These are phyloP conservation scores for Fusarium luffae DNA, from an alignment of 2,329 filamentous ascomycete genomes.

Conservation along the genomic window DNA sequence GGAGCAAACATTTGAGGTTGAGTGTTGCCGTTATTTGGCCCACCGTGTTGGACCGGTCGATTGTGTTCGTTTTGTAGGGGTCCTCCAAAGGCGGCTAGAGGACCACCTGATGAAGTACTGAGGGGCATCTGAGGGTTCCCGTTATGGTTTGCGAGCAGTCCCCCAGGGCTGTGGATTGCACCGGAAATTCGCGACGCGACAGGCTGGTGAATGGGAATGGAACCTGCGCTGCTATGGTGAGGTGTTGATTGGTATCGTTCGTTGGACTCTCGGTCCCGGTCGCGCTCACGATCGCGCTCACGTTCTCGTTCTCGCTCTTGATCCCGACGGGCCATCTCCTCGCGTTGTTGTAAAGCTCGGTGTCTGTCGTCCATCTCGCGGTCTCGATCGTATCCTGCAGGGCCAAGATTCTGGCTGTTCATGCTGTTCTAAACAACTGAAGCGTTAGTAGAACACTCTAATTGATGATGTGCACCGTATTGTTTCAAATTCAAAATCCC, in stretches of 20 bases:
- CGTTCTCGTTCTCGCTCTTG: constrained; percentile 64
- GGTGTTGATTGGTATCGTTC: constrained; percentile 74
- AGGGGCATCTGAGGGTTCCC: constrained; percentile 65
- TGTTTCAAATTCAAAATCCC: neutral
- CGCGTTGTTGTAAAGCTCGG: constrained; percentile 59
- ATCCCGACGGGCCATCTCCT: constrained; percentile 59
- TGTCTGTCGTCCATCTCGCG: constrained; percentile 62
- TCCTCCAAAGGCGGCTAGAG: constrained; percentile 64
- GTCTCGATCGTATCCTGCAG: constrained; percentile 60
- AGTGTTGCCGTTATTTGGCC: constrained; percentile 57
- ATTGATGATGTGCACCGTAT: neutral
- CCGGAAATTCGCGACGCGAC: constrained; percentile 84
- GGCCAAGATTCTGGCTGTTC: constrained; percentile 59
- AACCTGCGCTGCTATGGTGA: constrained; percentile 88
- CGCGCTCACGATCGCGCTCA: constrained; percentile 67
- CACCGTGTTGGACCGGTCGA: constrained; percentile 63
- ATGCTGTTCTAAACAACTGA: constrained; percentile 49
- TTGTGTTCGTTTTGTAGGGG: constrained; percentile 64
- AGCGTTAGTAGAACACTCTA: constrained; percentile 26
- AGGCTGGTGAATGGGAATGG: constrained; percentile 93
- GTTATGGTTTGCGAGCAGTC: constrained; percentile 80
- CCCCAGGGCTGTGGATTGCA: constrained; percentile 92
- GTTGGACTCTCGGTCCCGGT: constrained; percentile 72
- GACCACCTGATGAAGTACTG: constrained; percentile 61
- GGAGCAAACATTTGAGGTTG: constrained; percentile 69